Conservation (phyloP, 164 flowering plant species). For the Santalum album region DNA sequence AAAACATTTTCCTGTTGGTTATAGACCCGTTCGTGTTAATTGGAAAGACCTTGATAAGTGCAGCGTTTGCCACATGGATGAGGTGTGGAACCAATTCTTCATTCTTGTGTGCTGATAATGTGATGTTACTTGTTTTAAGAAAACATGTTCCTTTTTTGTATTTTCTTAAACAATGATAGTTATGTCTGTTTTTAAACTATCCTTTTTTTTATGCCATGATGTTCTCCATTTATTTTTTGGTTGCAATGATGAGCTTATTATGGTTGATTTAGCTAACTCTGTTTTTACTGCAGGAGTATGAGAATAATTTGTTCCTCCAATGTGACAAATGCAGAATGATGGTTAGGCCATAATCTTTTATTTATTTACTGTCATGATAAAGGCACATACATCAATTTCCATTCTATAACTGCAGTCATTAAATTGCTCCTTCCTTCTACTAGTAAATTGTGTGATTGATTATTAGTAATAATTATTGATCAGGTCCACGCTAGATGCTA, state of each 20-base stretch:
- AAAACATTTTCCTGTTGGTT: slow-evolving; percentile 49
- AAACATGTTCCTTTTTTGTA: neutral
- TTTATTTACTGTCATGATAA: too few species aligned
- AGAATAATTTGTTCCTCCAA: slow-evolving; percentile 85
- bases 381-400: neutral
- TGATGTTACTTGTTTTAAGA: too few species aligned
- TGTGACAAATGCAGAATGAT: slow-evolving; percentile 97
- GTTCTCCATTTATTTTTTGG: neutral
- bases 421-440: neutral
- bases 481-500: slow-evolving; percentile 99
- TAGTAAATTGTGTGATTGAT: slow-evolving; percentile 1
- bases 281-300: slow-evolving; percentile 59
- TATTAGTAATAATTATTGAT: slow-evolving; percentile 7
- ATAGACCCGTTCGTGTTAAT: slow-evolving; percentile 70
- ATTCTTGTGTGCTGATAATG: neutral
- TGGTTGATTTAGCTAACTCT: slow-evolving; percentile 12
- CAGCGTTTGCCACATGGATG: slow-evolving; percentile 99
- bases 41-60: slow-evolving; percentile 98
- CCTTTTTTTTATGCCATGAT: neutral
- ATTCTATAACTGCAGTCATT: neutral
- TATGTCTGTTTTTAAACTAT: too few species aligned
- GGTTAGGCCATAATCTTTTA: slow-evolving; percentile 38
- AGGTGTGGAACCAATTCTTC: slow-evolving; percentile 35
- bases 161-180: neutral
- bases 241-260: neutral